phyloP scores from a whole-genome alignment of 495 filamentous ascomycete species.

The Bacidia gigantensis region DNA sequence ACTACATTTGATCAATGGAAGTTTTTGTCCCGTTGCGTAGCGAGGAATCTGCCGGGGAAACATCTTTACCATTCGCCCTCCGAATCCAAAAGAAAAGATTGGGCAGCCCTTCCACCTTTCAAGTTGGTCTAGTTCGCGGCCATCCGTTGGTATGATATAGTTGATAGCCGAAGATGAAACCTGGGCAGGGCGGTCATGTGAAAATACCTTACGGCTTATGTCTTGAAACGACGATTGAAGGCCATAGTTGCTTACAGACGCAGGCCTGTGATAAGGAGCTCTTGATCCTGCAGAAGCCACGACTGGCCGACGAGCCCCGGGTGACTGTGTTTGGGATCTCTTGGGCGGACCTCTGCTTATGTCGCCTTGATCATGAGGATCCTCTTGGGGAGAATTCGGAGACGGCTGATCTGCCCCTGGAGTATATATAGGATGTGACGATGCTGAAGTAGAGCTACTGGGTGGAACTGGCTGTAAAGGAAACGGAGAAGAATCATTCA shows the following conservation, averaged over 20 bases:
- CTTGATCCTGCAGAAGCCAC: slow-evolving; percentile 30
- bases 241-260: slow-evolving; percentile 46
- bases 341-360: slow-evolving; percentile 36
- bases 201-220: slow-evolving; percentile 6
- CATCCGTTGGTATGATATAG: slow-evolving; percentile 58
- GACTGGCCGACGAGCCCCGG: slow-evolving; percentile 37
- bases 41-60: slow-evolving; percentile 83
- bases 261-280: slow-evolving; percentile 49
- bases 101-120: slow-evolving; percentile 83
- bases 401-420: slow-evolving; percentile 36
- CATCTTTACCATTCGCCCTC: slow-evolving; percentile 65
- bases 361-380: not conserved
- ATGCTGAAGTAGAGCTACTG: slow-evolving; percentile 7
- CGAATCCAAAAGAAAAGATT: slow-evolving; percentile 76
- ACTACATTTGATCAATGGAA: slow-evolving; percentile 67
- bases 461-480: not conserved
- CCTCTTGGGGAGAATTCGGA: slow-evolving; percentile 39
- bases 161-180: slow-evolving; percentile 18
- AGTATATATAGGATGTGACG: slow-evolving; percentile 20
- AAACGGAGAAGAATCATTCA: slow-evolving; percentile 11
- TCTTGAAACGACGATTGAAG: slow-evolving; percentile 33
- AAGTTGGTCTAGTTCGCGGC: slow-evolving; percentile 63
- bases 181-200: not conserved
- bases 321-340: slow-evolving; percentile 79
- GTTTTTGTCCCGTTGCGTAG: slow-evolving; percentile 56